Evolutionary conservation across 202 grass and related monocot species (phyloP).

Genomic region (Schoenoplectus triqueter): DNA sequence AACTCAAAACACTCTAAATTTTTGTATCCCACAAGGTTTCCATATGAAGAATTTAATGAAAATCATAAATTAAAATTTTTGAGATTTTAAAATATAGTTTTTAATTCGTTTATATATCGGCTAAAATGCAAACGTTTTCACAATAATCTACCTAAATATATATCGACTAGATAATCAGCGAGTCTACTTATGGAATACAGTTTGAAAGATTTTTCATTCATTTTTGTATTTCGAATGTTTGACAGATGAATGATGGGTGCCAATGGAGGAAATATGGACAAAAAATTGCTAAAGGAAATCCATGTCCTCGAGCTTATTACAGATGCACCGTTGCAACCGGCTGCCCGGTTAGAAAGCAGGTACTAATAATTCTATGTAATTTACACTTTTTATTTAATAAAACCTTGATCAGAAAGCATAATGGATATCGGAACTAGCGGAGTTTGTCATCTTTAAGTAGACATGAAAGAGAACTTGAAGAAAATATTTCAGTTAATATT

Average conservation of each 20-base stretch:
- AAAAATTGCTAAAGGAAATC: slow-evolving; percentile 90
- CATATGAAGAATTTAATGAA: too few species aligned
- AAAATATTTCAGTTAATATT: too few species aligned
- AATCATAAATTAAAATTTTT: too few species aligned
- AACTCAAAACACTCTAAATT: too few species aligned
- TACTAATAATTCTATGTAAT: slow-evolving; percentile 27
- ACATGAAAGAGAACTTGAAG: too few species aligned
- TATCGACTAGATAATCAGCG: not conserved
- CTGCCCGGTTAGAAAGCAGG: slow-evolving; percentile 96
- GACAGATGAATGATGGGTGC: slow-evolving; percentile 90
- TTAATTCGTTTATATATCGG: too few species aligned
- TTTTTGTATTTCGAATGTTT: not conserved
- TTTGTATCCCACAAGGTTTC: too few species aligned
- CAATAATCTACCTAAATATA: not conserved
- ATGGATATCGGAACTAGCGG: too few species aligned
- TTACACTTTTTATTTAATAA: not conserved
- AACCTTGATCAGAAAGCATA: not conserved
- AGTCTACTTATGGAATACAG: not conserved
- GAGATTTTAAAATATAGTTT: too few species aligned
- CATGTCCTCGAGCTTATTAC: slow-evolving; percentile 88
- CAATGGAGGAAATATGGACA: slow-evolving; percentile 99
- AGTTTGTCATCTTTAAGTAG: too few species aligned
- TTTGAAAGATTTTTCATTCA: not conserved
- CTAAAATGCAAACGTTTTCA: too few species aligned
- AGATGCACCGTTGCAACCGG: slow-evolving; percentile 74